A percentile compares a stretch with the other conserved stretches of the same genome.
phyloP scores from a whole-genome alignment of 257 asterid genomes.

The Solanum etuberosum region DNA sequence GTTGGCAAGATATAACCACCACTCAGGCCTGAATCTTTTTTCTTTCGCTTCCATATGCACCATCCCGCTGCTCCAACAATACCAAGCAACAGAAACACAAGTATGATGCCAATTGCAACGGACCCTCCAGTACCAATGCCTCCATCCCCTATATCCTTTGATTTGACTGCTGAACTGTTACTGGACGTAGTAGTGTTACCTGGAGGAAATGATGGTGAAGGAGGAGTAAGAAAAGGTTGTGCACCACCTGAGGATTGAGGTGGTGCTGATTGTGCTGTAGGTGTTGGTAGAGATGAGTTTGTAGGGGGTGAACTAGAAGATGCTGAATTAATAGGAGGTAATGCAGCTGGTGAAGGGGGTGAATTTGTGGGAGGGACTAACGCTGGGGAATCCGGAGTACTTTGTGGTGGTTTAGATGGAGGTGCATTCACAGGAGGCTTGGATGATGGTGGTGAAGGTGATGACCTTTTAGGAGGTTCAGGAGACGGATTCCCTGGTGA shows the following conservation, averaged over 20 bases:
- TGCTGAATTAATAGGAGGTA: neutral
- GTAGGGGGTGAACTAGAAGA: neutral
- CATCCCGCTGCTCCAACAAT: slow-evolving; percentile 38
- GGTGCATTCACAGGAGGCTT: slow-evolving; percentile 28
- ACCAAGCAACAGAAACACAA: slow-evolving; percentile 40
- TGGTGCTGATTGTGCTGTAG: neutral
- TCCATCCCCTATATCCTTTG: slow-evolving; percentile 21
- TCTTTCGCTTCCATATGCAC: slow-evolving; percentile 54
- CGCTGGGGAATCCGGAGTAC: slow-evolving; percentile 17
- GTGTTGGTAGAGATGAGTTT: neutral
- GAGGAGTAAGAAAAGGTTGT: slow-evolving; percentile 26
- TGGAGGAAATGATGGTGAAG: slow-evolving; percentile 30
- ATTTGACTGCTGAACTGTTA: slow-evolving; percentile 21
- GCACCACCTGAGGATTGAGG: slow-evolving; percentile 2
- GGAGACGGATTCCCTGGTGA: slow-evolving; percentile 1
- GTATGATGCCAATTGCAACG: slow-evolving; percentile 30
- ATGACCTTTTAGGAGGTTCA: slow-evolving; percentile 26
- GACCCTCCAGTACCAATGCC: slow-evolving; percentile 42
- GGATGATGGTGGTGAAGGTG: slow-evolving; percentile 21
- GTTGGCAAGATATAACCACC: slow-evolving; percentile 54
- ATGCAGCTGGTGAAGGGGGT: slow-evolving; percentile 29
- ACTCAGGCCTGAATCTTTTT: slow-evolving; percentile 34
- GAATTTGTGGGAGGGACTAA: slow-evolving; percentile 19
- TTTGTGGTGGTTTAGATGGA: slow-evolving; percentile 14
- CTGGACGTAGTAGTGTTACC: slow-evolving; percentile 10